Percentiles rank a stretch among this genome's conserved stretches.
Conservation (phyloP, 768 basidiomycete species). For the Aureoboletus auriporus region DNA sequence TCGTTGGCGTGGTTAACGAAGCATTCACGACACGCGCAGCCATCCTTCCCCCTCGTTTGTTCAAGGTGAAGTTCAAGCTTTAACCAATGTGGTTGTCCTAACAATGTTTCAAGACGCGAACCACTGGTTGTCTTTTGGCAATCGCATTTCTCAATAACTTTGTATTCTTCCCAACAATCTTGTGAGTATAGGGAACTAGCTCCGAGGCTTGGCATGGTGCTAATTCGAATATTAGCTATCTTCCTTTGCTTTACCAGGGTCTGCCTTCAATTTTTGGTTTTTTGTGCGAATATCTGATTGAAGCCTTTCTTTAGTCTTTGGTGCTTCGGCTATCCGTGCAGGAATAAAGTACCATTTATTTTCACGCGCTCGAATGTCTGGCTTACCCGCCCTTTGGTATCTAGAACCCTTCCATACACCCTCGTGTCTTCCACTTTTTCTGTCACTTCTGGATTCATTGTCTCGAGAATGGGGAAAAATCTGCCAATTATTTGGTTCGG, state of each 20-base stretch:
- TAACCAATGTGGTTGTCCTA: neutral
- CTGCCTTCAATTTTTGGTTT: neutral
- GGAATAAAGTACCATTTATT: conserved; percentile 63
- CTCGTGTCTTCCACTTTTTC: conserved; percentile 52
- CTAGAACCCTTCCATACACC: conserved; percentile 71
- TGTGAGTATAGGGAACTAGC: conserved; percentile 6
- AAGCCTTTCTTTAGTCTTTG: conserved; percentile 39
- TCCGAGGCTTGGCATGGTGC: neutral
- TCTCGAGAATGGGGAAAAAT: conserved; percentile 55
- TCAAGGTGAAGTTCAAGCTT: conserved; percentile 42
- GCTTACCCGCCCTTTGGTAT: neutral
- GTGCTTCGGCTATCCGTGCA: conserved; percentile 65
- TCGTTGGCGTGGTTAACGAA: conserved; percentile 55
- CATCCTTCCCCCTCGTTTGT: conserved; percentile 70
- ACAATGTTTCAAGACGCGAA: conserved; percentile 48
- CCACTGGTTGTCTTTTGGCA: conserved; percentile 58
- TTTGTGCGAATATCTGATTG: neutral
- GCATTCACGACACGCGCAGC: conserved; percentile 56
- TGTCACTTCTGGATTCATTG: conserved; percentile 53
- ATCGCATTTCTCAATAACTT: conserved; percentile 58
- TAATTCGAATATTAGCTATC: conserved; percentile 37
- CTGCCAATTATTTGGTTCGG: conserved; percentile 60
- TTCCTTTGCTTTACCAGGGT: conserved; percentile 71
- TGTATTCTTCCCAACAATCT: conserved; percentile 49
- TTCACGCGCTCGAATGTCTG: neutral